phyloP scores from a whole-genome alignment of 1,284 basidiomycete species.

The Marasmius tenuissimus region DNA sequence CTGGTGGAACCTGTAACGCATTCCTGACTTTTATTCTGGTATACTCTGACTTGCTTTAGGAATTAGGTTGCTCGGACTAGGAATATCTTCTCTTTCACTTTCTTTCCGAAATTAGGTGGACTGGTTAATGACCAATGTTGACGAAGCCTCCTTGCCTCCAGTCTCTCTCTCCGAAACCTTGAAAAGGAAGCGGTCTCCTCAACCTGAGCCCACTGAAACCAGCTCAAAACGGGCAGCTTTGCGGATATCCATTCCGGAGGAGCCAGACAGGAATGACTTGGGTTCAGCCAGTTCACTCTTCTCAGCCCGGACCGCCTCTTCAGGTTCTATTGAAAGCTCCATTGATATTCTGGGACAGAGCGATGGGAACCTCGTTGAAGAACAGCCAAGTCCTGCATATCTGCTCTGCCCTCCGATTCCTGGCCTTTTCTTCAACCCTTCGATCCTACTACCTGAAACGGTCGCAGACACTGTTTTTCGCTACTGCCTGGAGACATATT shows the following conservation, averaged over 20 bases:
- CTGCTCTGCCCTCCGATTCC: constrained; percentile 47
- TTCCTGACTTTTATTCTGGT: too few relatives aligned
- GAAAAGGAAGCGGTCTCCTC: background rate
- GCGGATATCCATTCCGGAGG: background rate
- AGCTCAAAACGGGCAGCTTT: background rate
- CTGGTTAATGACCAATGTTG: background rate
- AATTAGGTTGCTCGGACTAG: too few relatives aligned
- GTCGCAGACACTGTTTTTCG: constrained; percentile 49
- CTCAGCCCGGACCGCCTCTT: background rate
- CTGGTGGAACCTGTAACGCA: too few relatives aligned
- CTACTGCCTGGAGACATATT: constrained; percentile 61
- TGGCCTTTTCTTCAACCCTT: constrained; percentile 63
- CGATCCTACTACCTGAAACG: constrained; percentile 46
- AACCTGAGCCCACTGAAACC: background rate
- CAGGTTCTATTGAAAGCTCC: too few relatives aligned
- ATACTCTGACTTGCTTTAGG: too few relatives aligned
- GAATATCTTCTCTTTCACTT: background rate
- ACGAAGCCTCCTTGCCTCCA: background rate
- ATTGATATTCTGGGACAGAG: background rate
- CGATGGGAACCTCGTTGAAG: background rate
- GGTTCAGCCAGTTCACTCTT: background rate
- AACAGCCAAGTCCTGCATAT: background rate
- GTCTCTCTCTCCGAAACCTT: background rate
- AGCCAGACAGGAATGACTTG: background rate
- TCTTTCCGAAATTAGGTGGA: background rate